Percentiles rank a stretch among this genome's conserved stretches.
phyloP scores from a whole-genome alignment of 768 basidiomycete species.

The Pleurotus ostreatus region DNA sequence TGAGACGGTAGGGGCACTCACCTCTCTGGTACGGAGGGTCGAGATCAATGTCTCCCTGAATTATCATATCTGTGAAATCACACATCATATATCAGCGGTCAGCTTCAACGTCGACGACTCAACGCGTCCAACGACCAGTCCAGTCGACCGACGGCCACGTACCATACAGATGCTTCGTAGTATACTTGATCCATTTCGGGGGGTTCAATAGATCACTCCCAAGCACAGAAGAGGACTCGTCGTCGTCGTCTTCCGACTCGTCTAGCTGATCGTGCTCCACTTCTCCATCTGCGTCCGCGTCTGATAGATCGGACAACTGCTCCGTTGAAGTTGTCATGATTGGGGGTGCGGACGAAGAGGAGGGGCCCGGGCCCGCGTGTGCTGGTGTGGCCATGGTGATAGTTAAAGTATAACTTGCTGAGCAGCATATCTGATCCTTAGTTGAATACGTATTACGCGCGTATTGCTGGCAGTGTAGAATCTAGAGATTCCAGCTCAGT shows the following conservation, averaged over 20 bases:
- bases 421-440: too few species aligned
- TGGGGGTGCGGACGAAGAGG: neutral
- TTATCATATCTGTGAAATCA: slow-evolving; percentile 49
- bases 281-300: neutral
- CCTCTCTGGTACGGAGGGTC: slow-evolving; percentile 74
- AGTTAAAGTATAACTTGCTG: neutral
- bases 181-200: too few species aligned
- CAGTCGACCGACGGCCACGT: too few species aligned
- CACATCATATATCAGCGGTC: neutral
- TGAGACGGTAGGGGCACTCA: slow-evolving; percentile 18
- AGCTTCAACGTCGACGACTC: too few species aligned
- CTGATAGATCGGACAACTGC: neutral
- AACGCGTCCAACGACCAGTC: too few species aligned
- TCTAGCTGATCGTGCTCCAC: too few species aligned
- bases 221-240: neutral
- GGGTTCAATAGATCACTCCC: too few species aligned
- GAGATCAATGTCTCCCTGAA: slow-evolving; percentile 66
- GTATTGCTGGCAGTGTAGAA: neutral
- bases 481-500: neutral
- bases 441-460: too few species aligned
- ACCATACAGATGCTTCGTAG: too few species aligned
- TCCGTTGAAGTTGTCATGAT: neutral
- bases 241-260: neutral
- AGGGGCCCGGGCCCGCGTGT: neutral
- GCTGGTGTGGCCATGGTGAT: neutral